Conservation (phyloP, 257 asterid species). For the Datura wrightii region DNA sequence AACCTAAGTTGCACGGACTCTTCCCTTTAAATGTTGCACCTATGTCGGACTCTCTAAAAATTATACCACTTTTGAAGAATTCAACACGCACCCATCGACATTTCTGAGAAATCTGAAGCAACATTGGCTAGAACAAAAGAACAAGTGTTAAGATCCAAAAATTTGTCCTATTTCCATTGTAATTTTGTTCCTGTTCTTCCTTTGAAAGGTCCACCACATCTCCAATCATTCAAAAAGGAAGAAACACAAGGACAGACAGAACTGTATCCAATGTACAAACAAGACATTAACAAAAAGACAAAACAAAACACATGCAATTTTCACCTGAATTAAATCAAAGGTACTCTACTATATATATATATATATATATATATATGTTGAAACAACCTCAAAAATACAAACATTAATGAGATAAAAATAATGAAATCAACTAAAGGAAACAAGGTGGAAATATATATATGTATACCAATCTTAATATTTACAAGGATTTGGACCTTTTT, state of each 20-base stretch:
- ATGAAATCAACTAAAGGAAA: background rate
- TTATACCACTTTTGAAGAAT: too few species aligned
- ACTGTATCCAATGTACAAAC: slow-evolving; percentile 33
- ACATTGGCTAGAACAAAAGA: too few species aligned
- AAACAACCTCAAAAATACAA: background rate
- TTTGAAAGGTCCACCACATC: background rate
- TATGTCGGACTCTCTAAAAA: too few species aligned
- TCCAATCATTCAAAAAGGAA: background rate
- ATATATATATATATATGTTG: background rate
- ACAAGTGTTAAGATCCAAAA: background rate
- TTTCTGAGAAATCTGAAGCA: too few species aligned
- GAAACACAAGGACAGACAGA: slow-evolving; percentile 33
- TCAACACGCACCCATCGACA: too few species aligned
- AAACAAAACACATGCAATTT: slow-evolving; percentile 2
- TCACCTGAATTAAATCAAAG: background rate
- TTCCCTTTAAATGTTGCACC: too few species aligned
- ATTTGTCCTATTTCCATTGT: background rate
- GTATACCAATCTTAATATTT: background rate
- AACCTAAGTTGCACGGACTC: too few species aligned
- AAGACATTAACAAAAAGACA: slow-evolving; percentile 1
- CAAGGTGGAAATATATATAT: too few species aligned
- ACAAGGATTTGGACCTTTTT: background rate
- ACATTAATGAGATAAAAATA: background rate
- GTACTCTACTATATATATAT: too few species aligned
- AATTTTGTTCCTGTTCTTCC: background rate